Conservation (phyloP, 2,329 filamentous ascomycete genomes). For the Paramyrothecium sp. region DNA sequence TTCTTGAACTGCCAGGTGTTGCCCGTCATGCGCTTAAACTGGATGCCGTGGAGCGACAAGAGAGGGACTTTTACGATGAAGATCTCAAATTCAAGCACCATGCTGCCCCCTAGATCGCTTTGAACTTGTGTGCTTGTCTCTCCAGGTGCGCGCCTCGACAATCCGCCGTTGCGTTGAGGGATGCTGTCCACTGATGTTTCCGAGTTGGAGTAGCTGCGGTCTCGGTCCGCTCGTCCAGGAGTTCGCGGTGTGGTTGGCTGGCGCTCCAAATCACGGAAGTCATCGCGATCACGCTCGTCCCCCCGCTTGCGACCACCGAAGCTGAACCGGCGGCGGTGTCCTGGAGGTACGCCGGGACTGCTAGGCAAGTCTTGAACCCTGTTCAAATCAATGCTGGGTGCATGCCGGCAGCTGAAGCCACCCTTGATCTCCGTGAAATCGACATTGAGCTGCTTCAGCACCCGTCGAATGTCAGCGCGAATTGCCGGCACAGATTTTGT, state of each 20-base stretch:
- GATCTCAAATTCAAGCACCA: slow-evolving; percentile 90
- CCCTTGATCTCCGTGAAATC: slow-evolving; percentile 90
- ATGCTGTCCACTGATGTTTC: slow-evolving; percentile 80
- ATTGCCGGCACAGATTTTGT: slow-evolving; percentile 87
- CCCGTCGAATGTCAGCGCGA: slow-evolving; percentile 84
- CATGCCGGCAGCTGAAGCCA: slow-evolving; percentile 85
- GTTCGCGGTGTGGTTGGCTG: slow-evolving; percentile 40
- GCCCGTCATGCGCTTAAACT: slow-evolving; percentile 94
- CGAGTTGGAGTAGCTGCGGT: slow-evolving; percentile 81
- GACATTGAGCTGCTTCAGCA: slow-evolving; percentile 84
- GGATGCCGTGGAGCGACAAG: slow-evolving; percentile 88
- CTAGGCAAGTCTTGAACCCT: slow-evolving; percentile 64
- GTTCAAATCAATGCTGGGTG: slow-evolving; percentile 84
- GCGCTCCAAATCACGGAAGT: slow-evolving; percentile 59
- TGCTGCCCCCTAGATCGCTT: slow-evolving; percentile 79
- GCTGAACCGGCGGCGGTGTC: slow-evolving; percentile 77
- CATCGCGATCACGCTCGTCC: slow-evolving; percentile 67
- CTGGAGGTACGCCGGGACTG: slow-evolving; percentile 54
- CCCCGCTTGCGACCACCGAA: slow-evolving; percentile 66
- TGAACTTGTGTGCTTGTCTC: slow-evolving; percentile 93
- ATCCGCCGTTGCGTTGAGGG: slow-evolving; percentile 48
- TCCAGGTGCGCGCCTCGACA: slow-evolving; percentile 63
- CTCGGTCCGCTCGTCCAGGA: slow-evolving; percentile 48
- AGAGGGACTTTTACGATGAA: slow-evolving; percentile 97
- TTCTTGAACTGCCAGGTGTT: slow-evolving; percentile 99